Conservation (phyloP, 345 rosid species). For the Anacardium occidentale region DNA sequence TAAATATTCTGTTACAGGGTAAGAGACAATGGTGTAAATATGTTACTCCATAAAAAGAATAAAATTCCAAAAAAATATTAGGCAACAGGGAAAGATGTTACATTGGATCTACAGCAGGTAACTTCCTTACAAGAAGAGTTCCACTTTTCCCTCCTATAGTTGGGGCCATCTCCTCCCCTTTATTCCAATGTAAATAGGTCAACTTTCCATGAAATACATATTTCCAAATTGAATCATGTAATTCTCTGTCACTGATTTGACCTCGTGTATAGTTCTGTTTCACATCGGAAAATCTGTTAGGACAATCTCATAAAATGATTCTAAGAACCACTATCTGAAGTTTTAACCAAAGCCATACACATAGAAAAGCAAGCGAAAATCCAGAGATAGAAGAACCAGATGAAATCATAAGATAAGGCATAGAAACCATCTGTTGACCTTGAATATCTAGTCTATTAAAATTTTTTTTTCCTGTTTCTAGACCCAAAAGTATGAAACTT, state of each 20-base stretch:
- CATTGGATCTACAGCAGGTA: slow-evolving; percentile 63
- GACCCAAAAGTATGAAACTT: not conserved
- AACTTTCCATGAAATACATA: slow-evolving; percentile 70
- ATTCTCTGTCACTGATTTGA: slow-evolving; percentile 50
- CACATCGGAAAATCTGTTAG: slow-evolving; percentile 16
- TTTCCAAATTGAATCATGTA: slow-evolving; percentile 54
- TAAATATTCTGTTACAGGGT: not conserved
- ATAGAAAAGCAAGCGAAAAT: slow-evolving; percentile 4
- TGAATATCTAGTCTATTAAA: not conserved
- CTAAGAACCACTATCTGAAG: not conserved
- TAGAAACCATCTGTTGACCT: slow-evolving; percentile 1
- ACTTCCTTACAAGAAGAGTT: slow-evolving; percentile 83
- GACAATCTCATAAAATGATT: slow-evolving; percentile 9
- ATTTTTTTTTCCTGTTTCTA: not conserved
- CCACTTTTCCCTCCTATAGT: slow-evolving; percentile 56
- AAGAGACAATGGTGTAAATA: not conserved
- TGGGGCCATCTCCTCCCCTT: slow-evolving; percentile 73
- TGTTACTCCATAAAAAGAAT: not conserved
- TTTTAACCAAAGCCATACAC: slow-evolving; percentile 7
- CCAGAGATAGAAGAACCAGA: not conserved
- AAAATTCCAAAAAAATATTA: not conserved
- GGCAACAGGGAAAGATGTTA: slow-evolving; percentile 29
- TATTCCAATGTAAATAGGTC: slow-evolving; percentile 68
- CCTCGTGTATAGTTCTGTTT: slow-evolving; percentile 65
- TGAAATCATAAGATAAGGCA: not conserved